Conservation (phyloP, 2,329 filamentous ascomycete species). For the Venturia oleaginea region DNA sequence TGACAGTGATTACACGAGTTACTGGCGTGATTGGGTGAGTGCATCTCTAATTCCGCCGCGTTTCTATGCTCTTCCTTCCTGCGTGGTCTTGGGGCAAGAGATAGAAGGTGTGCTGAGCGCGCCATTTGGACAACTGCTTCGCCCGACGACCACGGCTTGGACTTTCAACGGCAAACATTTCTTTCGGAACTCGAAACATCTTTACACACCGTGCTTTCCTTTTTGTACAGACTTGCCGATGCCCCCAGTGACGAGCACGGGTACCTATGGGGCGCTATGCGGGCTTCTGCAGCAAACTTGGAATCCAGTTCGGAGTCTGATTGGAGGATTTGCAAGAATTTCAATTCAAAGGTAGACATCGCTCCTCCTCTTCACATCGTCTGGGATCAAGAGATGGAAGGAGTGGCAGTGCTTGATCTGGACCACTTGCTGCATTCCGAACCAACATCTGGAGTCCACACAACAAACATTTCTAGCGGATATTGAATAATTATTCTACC, state of each 20-base stretch:
- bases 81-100: background rate
- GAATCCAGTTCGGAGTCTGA: background rate
- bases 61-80: background rate
- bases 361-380: background rate
- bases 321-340: background rate
- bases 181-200: background rate
- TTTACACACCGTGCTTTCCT: background rate
- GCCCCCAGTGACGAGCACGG: background rate
- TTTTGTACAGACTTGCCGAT: background rate
- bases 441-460: background rate
- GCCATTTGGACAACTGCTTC: background rate
- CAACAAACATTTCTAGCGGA: background rate
- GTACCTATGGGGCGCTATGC: background rate
- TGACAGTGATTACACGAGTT: constrained; percentile 97
- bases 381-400: background rate
- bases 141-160: background rate
- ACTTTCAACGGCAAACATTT: background rate
- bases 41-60: background rate
- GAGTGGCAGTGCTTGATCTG: background rate
- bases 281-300: background rate
- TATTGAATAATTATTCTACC: too few relatives aligned
- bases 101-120: background rate
- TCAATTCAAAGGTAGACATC: background rate
- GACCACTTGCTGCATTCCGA: background rate
- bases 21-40: constrained; percentile 98